Conservation (phyloP, 2,329 filamentous ascomycete species). For the Alternaria burnsii region DNA sequence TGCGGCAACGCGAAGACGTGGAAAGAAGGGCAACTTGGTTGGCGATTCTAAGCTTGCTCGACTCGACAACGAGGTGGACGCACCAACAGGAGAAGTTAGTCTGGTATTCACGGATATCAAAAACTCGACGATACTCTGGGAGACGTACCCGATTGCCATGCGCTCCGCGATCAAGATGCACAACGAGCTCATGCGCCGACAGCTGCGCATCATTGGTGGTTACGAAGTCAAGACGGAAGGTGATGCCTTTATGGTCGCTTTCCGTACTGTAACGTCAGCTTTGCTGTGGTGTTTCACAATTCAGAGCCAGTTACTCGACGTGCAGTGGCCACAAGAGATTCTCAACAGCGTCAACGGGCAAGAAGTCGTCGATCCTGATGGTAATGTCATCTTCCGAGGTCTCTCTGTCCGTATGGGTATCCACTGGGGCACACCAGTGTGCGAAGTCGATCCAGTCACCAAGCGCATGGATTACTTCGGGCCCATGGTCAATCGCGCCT, state of each 20-base stretch:
- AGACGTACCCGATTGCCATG: slow-evolving; percentile 94
- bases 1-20: slow-evolving; percentile 65
- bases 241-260: slow-evolving; percentile 99
- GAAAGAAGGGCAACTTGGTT: slow-evolving; percentile 68
- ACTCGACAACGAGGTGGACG: slow-evolving; percentile 88
- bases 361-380: slow-evolving; percentile 82
- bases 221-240: slow-evolving; percentile 99
- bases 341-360: slow-evolving; percentile 86
- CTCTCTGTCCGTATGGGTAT: slow-evolving; percentile 97
- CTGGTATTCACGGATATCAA: slow-evolving; percentile 99
- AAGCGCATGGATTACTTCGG: slow-evolving; percentile 99
- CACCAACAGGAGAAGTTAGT: slow-evolving; percentile 87
- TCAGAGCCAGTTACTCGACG: slow-evolving; percentile 85
- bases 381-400: slow-evolving; percentile 89
- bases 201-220: slow-evolving; percentile 90
- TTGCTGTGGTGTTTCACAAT: slow-evolving; percentile 97
- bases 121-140: slow-evolving; percentile 95
- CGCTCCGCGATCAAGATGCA: slow-evolving; percentile 95
- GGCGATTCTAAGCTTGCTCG: slow-evolving; percentile 87
- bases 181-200: slow-evolving; percentile 95
- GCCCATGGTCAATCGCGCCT: slow-evolving; percentile 97
- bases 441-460: slow-evolving; percentile 94
- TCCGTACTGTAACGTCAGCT: slow-evolving; percentile 93
- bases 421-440: slow-evolving; percentile 93
- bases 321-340: slow-evolving; percentile 93